Percentiles rank a stretch among this genome's conserved stretches.
phyloP scores from a whole-genome alignment of 1,284 basidiomycete species.

The Cutaneotrichosporon spelunceum region DNA sequence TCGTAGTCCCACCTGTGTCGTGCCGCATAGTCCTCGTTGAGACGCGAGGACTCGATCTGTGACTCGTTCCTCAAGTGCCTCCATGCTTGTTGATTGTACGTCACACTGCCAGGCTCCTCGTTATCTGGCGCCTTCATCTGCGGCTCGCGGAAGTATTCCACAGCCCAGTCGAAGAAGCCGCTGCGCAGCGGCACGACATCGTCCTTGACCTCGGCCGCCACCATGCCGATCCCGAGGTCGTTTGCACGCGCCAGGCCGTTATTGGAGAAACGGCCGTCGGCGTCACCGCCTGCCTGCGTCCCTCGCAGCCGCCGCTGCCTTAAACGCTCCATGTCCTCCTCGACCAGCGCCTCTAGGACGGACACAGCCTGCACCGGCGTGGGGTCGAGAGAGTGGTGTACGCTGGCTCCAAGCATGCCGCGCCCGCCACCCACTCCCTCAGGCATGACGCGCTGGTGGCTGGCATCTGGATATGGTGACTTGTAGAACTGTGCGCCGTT shows the following conservation, averaged over 20 bases:
- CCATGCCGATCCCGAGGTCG: conserved; percentile 51
- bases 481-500: conserved; percentile 31
- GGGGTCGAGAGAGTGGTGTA: conserved; percentile 12
- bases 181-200: conserved; percentile 79
- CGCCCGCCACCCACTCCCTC: conserved; percentile 19
- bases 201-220: conserved; percentile 53
- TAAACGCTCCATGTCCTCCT: conserved; percentile 84
- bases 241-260: conserved; percentile 42
- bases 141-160: conserved; percentile 96
- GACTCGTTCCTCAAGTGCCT: conserved; percentile 85
- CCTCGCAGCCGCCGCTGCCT: conserved; percentile 62
- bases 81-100: conserved; percentile 96
- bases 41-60: conserved; percentile 62
- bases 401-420: conserved; percentile 13
- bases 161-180: conserved; percentile 91
- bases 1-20: conserved; percentile 74
- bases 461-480: conserved; percentile 44
- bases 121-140: conserved; percentile 97
- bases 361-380: conserved; percentile 58
- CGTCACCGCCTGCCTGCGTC: conserved; percentile 46
- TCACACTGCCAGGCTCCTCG: conserved; percentile 89
- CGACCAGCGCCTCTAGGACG: conserved; percentile 80
- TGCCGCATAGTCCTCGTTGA: conserved; percentile 67
- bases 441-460: conserved; percentile 38
- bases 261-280: conserved; percentile 39